Evolutionary conservation across 73 alveolate genomes (phyloP), one percentile per base, ranked within the genome.

Genomic region (Paramecium caudatum): DNA sequence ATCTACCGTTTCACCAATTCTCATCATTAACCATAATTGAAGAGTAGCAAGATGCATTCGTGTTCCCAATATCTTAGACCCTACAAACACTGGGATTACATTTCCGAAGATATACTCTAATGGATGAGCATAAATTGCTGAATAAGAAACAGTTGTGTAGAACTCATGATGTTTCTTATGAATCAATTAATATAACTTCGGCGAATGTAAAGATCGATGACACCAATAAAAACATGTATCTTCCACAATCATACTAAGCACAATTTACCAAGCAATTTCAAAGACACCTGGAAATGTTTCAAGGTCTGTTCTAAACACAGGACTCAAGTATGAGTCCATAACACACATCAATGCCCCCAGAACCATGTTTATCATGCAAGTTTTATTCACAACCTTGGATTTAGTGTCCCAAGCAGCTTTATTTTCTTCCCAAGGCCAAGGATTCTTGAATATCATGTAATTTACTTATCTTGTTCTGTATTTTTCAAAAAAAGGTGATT

Each of bases 361-460:
- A 13, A 87, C 9, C 36, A 78, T 30, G 41, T 93, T 93, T 45
- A 91, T 39, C 15, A 80, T 17, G 16, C 16, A 46, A 36, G n/a
- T 17, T 61, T 55, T 94, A 50, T 78, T 12, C 2, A 93, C 90
- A 47, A 91, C 91, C 45, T 25, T 69, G 3, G 47, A 7, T 27
- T 45, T 49, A 9, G 9, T 27, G 7, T 39, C 91, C 96, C 96
- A 95, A 16, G 49, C 96, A 36, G 49, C 95, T 13, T 90, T 85
- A 47, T 95, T 90, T 46, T 82, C 81, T 41, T 94, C 82, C 98
- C 98, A 95, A 16, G 98, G 98, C 98, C 98, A 95, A 17, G 94
- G 96, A 25, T 70, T 86, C 93, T 86, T 13, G 16, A 23, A 7
- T 23, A 34, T 30, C 1, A 10, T 61, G 19, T 41, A 62, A 17